phyloP scores from a whole-genome alignment of 2,329 filamentous ascomycete species.

The Nothophoma quercina region DNA sequence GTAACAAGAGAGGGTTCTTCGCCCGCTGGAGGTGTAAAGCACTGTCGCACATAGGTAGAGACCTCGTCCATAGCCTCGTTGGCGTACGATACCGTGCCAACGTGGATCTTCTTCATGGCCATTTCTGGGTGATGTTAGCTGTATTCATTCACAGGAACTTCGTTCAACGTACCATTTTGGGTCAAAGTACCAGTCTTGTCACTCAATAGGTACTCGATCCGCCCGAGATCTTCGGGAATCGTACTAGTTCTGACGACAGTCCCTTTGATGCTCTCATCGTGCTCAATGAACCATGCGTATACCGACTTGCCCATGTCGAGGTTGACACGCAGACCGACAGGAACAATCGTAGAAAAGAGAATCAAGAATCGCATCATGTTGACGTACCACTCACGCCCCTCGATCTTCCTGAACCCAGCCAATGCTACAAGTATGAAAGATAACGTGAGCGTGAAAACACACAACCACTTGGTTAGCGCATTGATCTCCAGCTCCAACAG shows the following conservation, averaged over 20 bases:
- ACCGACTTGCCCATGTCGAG: conserved; percentile 96
- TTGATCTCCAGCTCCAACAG: conserved; percentile 97
- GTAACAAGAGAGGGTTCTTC: conserved; percentile 66
- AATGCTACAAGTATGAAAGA: conserved; percentile 89
- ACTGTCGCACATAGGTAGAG: conserved; percentile 81
- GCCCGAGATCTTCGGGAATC: conserved; percentile 93
- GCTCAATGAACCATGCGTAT: conserved; percentile 94
- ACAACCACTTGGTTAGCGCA: conserved; percentile 94
- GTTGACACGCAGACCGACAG: conserved; percentile 95
- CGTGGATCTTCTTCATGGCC: conserved; percentile 98
- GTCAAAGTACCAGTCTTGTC: conserved; percentile 99
- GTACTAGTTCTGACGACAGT: conserved; percentile 96
- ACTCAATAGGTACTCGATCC: conserved; percentile 94
- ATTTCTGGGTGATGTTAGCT: conserved; percentile 67
- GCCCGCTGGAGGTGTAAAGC: conserved; percentile 65
- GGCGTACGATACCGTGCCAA: conserved; percentile 96
- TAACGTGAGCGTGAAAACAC: conserved; percentile 82
- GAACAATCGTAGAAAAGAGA: conserved; percentile 98
- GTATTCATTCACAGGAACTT: neutral
- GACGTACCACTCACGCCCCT: conserved; percentile 83
- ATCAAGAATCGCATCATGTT: conserved; percentile 98
- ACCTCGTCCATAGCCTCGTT: conserved; percentile 99
- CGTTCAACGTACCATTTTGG: conserved; percentile 70
- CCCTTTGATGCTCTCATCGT: conserved; percentile 86
- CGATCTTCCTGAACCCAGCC: conserved; percentile 75